Percentiles rank a stretch among this genome's conserved stretches.
These are phyloP conservation scores for Vaccinium corymbosum DNA, from an alignment of 148 eudicot genomes.

Conservation along the genomic window DNA sequence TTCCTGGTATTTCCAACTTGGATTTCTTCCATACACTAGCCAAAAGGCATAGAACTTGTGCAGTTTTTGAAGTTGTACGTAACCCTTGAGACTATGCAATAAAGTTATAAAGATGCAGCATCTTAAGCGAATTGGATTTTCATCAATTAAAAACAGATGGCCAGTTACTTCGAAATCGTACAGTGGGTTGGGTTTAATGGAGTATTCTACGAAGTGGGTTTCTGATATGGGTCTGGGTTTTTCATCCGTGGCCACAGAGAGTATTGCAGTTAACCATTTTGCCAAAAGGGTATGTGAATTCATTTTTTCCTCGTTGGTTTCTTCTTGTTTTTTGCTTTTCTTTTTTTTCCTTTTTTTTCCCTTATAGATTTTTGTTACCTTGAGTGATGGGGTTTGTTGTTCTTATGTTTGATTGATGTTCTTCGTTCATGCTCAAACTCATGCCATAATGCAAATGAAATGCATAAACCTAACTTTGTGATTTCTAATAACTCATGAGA, in stretches of 20 bases:
- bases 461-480: background rate
- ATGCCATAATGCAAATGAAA: background rate
- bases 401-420: background rate
- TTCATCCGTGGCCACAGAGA: slow-evolving; percentile 18
- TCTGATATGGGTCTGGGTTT: slow-evolving; percentile 15
- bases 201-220: slow-evolving; percentile 17
- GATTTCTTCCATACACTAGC: too few relatives aligned
- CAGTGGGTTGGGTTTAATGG: slow-evolving; percentile 15
- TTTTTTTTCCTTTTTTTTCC: background rate
- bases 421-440: background rate
- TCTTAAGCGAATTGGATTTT: slow-evolving; percentile 25
- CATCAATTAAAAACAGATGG: slow-evolving; percentile 19
- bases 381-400: background rate
- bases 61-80: background rate
- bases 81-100: background rate
- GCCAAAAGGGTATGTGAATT: slow-evolving; percentile 20
- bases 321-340: background rate
- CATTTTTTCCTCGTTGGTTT: background rate
- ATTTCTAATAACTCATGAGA: background rate
- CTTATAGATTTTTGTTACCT: background rate
- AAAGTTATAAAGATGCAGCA: slow-evolving; percentile 2
- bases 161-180: slow-evolving; percentile 13
- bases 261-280: slow-evolving; percentile 8
- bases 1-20: background rate
- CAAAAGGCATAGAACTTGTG: background rate